Evolutionary conservation across 192 early-diverging fungal genomes (phyloP), one percentile per base, ranked within the genome.

Genomic region (Linnemannia schmuckeri): DNA sequence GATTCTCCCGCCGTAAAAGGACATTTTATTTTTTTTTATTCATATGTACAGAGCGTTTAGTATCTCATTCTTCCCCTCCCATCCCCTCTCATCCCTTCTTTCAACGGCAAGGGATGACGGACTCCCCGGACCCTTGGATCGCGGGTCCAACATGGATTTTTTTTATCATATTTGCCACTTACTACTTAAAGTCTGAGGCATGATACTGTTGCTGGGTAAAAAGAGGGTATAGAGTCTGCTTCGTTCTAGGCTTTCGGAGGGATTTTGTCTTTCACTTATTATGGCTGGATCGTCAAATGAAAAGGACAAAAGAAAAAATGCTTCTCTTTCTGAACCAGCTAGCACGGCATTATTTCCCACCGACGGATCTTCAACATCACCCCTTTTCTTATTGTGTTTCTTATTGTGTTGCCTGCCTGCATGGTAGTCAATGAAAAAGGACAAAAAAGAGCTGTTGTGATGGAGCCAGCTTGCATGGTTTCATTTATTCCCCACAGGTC

Each of bases 41-140:
- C 49, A 52, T 52, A 61, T 30, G 61, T 66, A 66, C 61, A 66
- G 61, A 12, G 61, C 61, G 30, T 66, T 35, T 40, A 38, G 40
- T 44, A 40, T 49, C 55, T 82, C 40, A 66, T 78, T 13, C 75
- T 70, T 41, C 54, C 44, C 72, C 74, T n/a, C 55, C n/a, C n/a
- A n/a, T 57, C 55, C n/a, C n/a, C 12, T 61, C n/a, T 12, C 15
- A 12, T 20, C 47, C 55, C 68, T 44, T 57, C 27, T 78, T 33
- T 35, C 72, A 80, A 61, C 41, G 66, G 70, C 41, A 38, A 72
- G 38, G 18, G 41, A 41, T 72, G 38, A 41, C 35, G 49, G 49
- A 52, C 10, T 41, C 70, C 70, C 35, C n/a, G 15, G 18, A 38
- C 70, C n/a, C 41, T 72, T 72, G 70, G 70, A 72, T 72, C 70